These are phyloP conservation scores for Colletotrichum siamense DNA, from an alignment of 2,329 filamentous ascomycete species.

Conservation along the genomic window DNA sequence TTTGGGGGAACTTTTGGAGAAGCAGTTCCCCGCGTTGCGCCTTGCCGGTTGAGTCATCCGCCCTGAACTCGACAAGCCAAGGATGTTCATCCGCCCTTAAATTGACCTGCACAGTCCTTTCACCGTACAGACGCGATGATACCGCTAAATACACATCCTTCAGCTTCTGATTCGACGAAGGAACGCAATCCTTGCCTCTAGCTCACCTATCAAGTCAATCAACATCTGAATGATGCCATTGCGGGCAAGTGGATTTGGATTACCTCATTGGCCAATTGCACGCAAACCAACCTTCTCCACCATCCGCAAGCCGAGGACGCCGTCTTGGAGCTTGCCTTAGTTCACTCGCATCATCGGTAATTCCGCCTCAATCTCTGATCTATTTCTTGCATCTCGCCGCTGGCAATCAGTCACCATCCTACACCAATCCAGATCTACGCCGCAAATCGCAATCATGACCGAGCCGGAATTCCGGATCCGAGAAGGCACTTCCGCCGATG, in stretches of 20 bases:
- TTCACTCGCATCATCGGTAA: neutral
- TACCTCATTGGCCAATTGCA: neutral
- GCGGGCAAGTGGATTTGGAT: neutral
- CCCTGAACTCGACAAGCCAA: neutral
- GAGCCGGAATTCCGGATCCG: constrained; percentile 31
- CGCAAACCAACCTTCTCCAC: neutral
- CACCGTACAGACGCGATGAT: neutral
- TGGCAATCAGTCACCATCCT: neutral
- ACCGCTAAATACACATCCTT: neutral
- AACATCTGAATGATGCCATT: neutral
- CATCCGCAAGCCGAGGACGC: neutral
- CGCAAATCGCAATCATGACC: neutral
- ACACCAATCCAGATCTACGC: neutral
- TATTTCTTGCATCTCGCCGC: neutral
- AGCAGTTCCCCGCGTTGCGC: neutral
- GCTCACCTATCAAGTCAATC: neutral
- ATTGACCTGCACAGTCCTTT: neutral
- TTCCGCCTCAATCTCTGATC: neutral
- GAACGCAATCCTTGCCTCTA: neutral
- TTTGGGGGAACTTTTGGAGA: neutral
- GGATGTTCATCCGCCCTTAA: neutral
- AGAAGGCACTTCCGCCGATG: constrained; percentile 35
- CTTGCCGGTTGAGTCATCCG: constrained; percentile 7
- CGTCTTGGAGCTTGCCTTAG: neutral
- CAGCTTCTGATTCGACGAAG: neutral